Evolutionary conservation across 129 eudicot species (phyloP), one percentile per base, ranked within the genome.

Genomic region (Chrysanthemum makinoi): DNA sequence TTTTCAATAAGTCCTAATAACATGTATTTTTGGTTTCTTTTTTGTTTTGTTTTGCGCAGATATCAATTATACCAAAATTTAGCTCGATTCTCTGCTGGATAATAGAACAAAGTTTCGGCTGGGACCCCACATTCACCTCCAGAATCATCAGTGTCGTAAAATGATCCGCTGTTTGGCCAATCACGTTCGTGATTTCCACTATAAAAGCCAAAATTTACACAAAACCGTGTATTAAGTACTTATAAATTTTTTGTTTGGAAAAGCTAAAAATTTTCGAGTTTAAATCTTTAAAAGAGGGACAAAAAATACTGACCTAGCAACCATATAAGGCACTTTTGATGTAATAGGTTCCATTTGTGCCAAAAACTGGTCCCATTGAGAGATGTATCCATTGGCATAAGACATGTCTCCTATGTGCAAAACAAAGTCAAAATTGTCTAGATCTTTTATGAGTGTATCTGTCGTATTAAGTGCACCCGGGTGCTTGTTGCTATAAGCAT

Each of bases 111-210:
- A 49, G 95, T 93, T 80, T 89, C 86, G 5, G 96, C 98, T 1
- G 80, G 86, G 68, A 93, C 98, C 1, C 96, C 98, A 82, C 98
- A 93, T 80, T 93, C 98, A 11, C 98, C 98, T 20, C 98, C 98
- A 17, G 98, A 89, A 72, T 93, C 98, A 24, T 8, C 54, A 0
- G 65, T 61, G 51, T 75, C 82, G 39, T 93, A 89, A 64, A 93
- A 93, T n/a, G 95, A 87, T 52, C 98, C 98, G 0, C 85, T 30
- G 15, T 79, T 81, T 3, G 91, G 98, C 91, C 87, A 86, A 75
- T 92, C 98, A 2, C 98, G 91, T 70, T 92, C 96, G 39, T 92
- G 98, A 83, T 92, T 92, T 6, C 98, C 98, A 68, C 98, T 92
- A 83, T 59, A 43, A 17, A 26, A 75, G 52, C 57, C 65, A 64